Base-by-base conservation (phyloP, 345 rosid species). In the Citrus inodora region DNA sequence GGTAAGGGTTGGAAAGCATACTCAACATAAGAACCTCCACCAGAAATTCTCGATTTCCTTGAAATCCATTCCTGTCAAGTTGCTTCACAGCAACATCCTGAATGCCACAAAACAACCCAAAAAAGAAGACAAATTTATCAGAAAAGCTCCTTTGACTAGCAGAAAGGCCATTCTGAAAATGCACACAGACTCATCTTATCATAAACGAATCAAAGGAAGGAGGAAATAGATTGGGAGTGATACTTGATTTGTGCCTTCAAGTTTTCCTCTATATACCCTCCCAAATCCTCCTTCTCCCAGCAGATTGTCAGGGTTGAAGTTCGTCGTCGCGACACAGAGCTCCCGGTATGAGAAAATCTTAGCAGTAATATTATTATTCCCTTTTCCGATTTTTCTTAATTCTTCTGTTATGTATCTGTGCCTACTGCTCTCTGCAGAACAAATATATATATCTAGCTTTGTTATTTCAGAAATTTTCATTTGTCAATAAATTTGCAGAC, bases 201-300 rank as follows among this genome's bases (percentile, higher is more conserved):
- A 27, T 8, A 19, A 59, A 6, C 10, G 35, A 35, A 33, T 5
- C 6, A 69, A 46, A 22, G 60, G 8, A 30, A 53, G 22, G 62
- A 24, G 69, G 35, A 78, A 27, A 33, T 24, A 19, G 68, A 80
- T 46, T 27, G 22, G 67, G 38, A n/a, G 62, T 32, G 16, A 35
- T 89, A 92, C 97, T 72, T 87, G 81, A 60, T 90, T 82, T 35
- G 73, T 78, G 72, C 74, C 75, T 70, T 88, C 92, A 35, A 92
- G 65, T 1, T 76, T 68, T 6, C 95, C 99, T 83, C 86, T 91
- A 82, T 93, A 95, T 24, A 93, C 98, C 88, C 94, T 95, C 40
- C 99, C 99, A 60, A 93, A 95, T 25, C 99, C 99, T 3, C 99
- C 99, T 89, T 95, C 98, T 7, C 99, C 99, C 3, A 95, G 86